Evolutionary conservation across 2,329 filamentous ascomycete species (phyloP).

Genomic region (Phialophora chinensis): DNA sequence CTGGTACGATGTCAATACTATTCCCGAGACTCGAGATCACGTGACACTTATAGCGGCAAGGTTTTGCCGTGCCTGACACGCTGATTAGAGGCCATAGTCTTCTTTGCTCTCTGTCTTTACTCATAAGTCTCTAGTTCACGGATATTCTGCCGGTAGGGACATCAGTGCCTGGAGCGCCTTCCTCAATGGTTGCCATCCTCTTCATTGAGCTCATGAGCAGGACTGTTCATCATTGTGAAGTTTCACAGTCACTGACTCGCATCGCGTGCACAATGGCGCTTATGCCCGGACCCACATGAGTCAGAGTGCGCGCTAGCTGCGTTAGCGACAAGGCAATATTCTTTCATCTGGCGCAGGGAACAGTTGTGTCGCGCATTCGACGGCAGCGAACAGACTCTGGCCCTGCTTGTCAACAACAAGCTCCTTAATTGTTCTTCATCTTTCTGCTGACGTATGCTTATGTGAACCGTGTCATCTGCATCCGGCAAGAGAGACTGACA

Average conservation of each 20-base stretch:
- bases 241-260: neutral
- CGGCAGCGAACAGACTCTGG: neutral
- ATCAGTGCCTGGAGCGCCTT: neutral
- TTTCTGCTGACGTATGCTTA: neutral
- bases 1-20: neutral
- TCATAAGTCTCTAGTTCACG: neutral
- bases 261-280: neutral
- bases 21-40: too few species aligned
- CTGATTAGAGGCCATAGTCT: neutral
- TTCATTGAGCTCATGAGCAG: neutral
- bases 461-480: neutral
- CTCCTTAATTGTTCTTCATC: neutral
- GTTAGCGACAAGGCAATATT: neutral
- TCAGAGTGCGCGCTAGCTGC: neutral
- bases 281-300: neutral
- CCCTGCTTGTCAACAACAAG: neutral
- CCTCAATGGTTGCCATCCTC: neutral
- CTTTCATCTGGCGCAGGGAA: neutral
- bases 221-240: neutral
- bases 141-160: too few species aligned
- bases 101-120: neutral
- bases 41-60: neutral
- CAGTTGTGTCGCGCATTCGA: neutral
- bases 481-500: conserved; percentile 2
- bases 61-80: too few species aligned